These are phyloP conservation scores for Aspergillus tamarii DNA, from an alignment of 2,329 filamentous ascomycete genomes.

Conservation along the genomic window DNA sequence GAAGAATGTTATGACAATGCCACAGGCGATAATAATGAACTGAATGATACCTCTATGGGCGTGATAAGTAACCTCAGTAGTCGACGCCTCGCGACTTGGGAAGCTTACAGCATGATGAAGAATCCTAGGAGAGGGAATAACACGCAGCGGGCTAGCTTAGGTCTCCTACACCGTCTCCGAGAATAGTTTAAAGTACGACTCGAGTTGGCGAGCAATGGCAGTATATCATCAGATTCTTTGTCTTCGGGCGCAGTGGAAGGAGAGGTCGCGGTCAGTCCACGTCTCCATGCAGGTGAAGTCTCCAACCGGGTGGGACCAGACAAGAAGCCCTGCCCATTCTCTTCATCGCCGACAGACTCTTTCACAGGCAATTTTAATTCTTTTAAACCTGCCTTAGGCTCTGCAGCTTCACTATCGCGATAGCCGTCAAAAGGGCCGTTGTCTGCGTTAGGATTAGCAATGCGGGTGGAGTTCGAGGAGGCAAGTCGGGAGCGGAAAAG, in stretches of 20 bases:
- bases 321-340: background rate
- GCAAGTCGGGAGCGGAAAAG: background rate
- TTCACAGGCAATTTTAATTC: conserved; percentile 5
- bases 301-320: background rate
- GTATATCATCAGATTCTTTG: conserved; percentile 10
- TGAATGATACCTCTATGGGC: conserved; percentile 43
- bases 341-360: conserved; percentile 1
- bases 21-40: conserved; percentile 42
- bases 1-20: conserved; percentile 45
- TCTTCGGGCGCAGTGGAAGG: conserved; percentile 11
- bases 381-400: background rate
- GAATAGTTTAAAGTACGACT: conserved; percentile 7
- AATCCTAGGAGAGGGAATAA: conserved; percentile 25
- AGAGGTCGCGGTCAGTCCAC: conserved; percentile 15
- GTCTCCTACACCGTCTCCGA: conserved; percentile 20
- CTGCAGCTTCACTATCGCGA: conserved; percentile 4
- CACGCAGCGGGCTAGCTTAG: conserved; percentile 23
- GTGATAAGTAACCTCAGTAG: conserved; percentile 6
- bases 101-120: conserved; percentile 40
- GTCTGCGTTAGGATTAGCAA: background rate
- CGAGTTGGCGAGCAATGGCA: conserved; percentile 14
- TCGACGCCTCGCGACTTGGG: background rate
- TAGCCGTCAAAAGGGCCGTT: conserved; percentile 3
- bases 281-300: conserved; percentile 14
- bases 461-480: background rate